phyloP scores from a whole-genome alignment of 2,329 filamentous ascomycete genomes.

The Aureobasidium sp. region DNA sequence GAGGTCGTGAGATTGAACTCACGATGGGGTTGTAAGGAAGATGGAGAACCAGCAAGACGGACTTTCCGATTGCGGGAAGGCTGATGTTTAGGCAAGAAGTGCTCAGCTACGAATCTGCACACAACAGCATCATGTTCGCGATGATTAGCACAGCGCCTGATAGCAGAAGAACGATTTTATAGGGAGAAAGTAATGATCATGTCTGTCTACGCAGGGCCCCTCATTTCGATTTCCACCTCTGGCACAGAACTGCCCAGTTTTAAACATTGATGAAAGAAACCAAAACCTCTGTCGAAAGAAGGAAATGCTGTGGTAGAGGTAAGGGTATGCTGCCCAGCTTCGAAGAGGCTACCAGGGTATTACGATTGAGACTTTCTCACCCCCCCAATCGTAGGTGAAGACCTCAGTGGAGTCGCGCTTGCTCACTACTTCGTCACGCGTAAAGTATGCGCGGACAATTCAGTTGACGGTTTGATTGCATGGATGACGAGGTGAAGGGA shows the following conservation, averaged over 20 bases:
- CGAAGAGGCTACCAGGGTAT: neutral
- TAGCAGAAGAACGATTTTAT: too few relatives aligned
- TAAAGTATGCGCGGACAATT: conserved; percentile 33
- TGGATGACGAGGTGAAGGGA: conserved; percentile 36
- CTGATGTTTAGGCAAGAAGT: too few relatives aligned
- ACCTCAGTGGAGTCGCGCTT: conserved; percentile 16
- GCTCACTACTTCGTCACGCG: conserved; percentile 30
- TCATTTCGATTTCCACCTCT: neutral
- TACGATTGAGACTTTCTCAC: neutral
- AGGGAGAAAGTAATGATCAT: neutral
- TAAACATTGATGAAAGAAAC: neutral
- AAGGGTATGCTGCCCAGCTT: neutral
- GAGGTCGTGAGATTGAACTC: neutral
- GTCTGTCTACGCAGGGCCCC: neutral
- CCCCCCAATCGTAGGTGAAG: neutral
- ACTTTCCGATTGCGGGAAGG: too few relatives aligned
- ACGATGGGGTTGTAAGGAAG: neutral
- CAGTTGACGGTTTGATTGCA: conserved; percentile 35
- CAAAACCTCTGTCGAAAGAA: too few relatives aligned
- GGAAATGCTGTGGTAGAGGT: neutral
- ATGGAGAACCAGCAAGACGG: too few relatives aligned
- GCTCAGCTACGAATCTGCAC: too few relatives aligned
- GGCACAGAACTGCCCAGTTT: too few relatives aligned
- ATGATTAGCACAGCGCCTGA: too few relatives aligned
- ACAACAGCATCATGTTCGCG: too few relatives aligned